Conservation (phyloP, 345 rosid species). For the Boechera stricta region DNA sequence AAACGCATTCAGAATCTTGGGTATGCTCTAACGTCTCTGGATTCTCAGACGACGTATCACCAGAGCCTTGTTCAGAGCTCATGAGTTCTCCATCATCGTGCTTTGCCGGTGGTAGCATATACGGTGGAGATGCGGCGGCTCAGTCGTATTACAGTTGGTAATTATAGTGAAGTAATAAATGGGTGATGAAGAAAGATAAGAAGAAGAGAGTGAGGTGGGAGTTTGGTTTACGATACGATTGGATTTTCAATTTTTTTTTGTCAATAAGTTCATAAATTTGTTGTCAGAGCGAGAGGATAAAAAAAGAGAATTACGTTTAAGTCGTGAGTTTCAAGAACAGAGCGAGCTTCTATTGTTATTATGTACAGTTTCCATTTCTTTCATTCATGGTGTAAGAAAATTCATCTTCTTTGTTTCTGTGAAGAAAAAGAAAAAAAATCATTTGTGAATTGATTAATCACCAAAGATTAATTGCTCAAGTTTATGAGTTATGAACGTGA, state of each 20-base stretch:
- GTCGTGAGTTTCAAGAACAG: slow-evolving; percentile 38
- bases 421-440: neutral
- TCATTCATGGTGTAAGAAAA: slow-evolving; percentile 45
- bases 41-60: slow-evolving; percentile 70
- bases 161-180: slow-evolving; percentile 11
- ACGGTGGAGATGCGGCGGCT: slow-evolving; percentile 25
- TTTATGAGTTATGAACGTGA: too few relatives aligned
- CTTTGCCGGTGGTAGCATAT: slow-evolving; percentile 7
- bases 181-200: slow-evolving; percentile 11
- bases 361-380: slow-evolving; percentile 48
- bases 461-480: too few relatives aligned
- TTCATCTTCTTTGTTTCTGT: slow-evolving; percentile 33
- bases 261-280: slow-evolving; percentile 45
- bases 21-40: slow-evolving; percentile 74
- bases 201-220: slow-evolving; percentile 24
- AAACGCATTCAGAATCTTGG: slow-evolving; percentile 59
- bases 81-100: slow-evolving; percentile 39
- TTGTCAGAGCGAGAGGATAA: slow-evolving; percentile 21
- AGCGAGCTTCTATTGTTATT: slow-evolving; percentile 29
- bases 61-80: slow-evolving; percentile 71
- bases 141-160: slow-evolving; percentile 39
- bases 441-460: neutral
- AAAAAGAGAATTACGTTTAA: neutral
- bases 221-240: slow-evolving; percentile 37
- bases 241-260: slow-evolving; percentile 42